phyloP scores from a whole-genome alignment of 305 asterid species.

The Vinca major region DNA sequence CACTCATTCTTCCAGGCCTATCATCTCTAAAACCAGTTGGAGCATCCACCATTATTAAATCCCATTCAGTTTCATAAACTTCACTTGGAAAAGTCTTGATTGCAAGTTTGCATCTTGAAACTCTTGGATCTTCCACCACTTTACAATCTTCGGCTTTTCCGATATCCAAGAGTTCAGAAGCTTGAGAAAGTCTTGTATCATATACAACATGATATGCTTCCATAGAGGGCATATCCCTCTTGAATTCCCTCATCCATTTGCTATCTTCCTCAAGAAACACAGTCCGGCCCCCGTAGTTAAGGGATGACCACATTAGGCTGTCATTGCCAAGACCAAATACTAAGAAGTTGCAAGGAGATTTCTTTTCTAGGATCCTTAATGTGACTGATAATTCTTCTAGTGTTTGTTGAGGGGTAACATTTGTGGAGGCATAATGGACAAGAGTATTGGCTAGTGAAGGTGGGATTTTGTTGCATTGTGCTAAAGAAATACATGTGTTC shows the following conservation, averaged over 20 bases:
- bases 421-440: constrained; percentile 62
- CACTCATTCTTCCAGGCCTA: constrained; percentile 71
- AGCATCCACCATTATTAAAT: constrained; percentile 77
- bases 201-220: constrained; percentile 56
- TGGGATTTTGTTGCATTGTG: constrained; percentile 50
- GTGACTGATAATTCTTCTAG: constrained; percentile 51
- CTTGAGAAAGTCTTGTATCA: constrained; percentile 46
- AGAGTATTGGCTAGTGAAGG: constrained; percentile 49
- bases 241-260: constrained; percentile 46
- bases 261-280: constrained; percentile 61
- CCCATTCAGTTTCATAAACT: constrained; percentile 64
- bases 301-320: constrained; percentile 78
- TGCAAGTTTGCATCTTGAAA: constrained; percentile 51
- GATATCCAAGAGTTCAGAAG: constrained; percentile 41
- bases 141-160: constrained; percentile 41
- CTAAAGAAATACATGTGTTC: constrained; percentile 8
- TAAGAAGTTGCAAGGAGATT: constrained; percentile 69
- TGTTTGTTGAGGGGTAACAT: constrained; percentile 76
- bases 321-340: constrained; percentile 72
- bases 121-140: constrained; percentile 49
- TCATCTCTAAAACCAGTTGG: constrained; percentile 51
- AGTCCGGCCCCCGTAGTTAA: constrained; percentile 64
- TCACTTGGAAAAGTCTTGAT: constrained; percentile 45
- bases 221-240: constrained; percentile 35
- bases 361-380: constrained; percentile 42